Percentiles rank a stretch among this genome's conserved stretches.
Conservation (phyloP, 2,329 filamentous ascomycete genomes). For the Colletotrichum destructivum region DNA sequence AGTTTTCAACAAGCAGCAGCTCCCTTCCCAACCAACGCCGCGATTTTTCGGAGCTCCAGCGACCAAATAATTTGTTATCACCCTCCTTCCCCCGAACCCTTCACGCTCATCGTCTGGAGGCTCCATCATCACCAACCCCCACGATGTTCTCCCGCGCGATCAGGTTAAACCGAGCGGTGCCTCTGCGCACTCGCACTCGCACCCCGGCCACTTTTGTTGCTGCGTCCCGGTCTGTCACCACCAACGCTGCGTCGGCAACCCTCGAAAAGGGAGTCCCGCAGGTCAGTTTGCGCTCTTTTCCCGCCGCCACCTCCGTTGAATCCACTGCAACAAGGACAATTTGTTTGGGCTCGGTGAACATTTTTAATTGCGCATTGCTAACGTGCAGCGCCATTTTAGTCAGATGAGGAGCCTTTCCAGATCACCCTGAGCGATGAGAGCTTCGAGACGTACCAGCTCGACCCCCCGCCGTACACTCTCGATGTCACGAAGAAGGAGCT, state of each 20-base stretch:
- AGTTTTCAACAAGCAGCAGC: constrained; percentile 55
- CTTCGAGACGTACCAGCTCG: constrained; percentile 99
- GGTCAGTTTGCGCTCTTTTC: constrained; percentile 53
- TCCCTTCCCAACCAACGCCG: constrained; percentile 55
- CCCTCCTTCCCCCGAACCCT: constrained; percentile 47
- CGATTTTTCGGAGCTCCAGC: constrained; percentile 61
- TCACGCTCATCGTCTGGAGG: constrained; percentile 53
- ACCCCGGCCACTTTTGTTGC: constrained; percentile 61
- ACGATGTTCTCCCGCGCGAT: constrained; percentile 81
- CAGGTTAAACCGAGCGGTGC: constrained; percentile 73
- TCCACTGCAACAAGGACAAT: constrained; percentile 7
- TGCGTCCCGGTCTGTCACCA: constrained; percentile 86
- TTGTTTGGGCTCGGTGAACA: neutral
- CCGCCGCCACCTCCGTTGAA: constrained; percentile 13
- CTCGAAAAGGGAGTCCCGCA: constrained; percentile 80
- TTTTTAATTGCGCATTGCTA: constrained; percentile 21
- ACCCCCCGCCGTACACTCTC: constrained; percentile 93
- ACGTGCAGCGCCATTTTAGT: constrained; percentile 64
- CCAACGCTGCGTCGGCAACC: constrained; percentile 92
- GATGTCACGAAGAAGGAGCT: constrained; percentile 97
- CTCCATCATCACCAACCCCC: constrained; percentile 47
- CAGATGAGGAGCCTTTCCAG: constrained; percentile 93
- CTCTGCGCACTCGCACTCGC: constrained; percentile 69
- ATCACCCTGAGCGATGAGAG: constrained; percentile 96
- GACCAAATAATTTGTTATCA: constrained; percentile 50